Evolutionary conservation across 1,139 yeast genomes (phyloP), one percentile per base, ranked within the genome.

Genomic region (Pichia sp.): DNA sequence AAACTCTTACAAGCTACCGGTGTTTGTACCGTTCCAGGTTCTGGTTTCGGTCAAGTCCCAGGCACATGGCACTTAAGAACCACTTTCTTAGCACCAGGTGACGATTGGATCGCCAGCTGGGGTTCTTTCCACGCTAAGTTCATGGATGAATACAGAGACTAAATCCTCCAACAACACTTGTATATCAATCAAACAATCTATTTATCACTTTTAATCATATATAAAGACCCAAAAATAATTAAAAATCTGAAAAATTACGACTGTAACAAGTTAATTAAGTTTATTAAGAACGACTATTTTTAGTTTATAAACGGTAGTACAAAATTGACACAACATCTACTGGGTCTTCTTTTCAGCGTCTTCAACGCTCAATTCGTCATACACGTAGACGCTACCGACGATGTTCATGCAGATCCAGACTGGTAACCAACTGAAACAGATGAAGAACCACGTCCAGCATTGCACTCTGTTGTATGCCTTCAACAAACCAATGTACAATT

Each of bases 21-120:
- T 58, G 90, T 93, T 53, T 94, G 99, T 68, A 89, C 95, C 47
- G 95, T 93, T 53, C 98, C 99, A 30, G 99, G 99, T 36, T 82
- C 90, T 38, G 99, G 99, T 2, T 94, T 93, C 61, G 98, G 98
- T 35, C 99, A 94, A 70, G 84, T 74, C 41, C 82, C 82, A 44
- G 95, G 87, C 21, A 89, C 97, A 10, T 86, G 76, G 71, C 99
- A 93, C 66, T 77, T 93, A 61, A 81, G 99, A 73, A 93, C 99
- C 3, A 93, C 99, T 2, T 93, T 93, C 72, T 76, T 93, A 62
- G 95, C 98, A 17, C 97, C 98, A 15, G 98, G 97, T 35, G 77
- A 79, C 32, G 94, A 88, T 57, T 90, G 96, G 88, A 86, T 90
- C 52, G 74, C 78, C 18, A 69, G 73, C 39, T 86, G 97, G 90